Evolutionary conservation across 164 flowering plant genomes (phyloP), one percentile per base, ranked within the genome.

Genomic region (Vitis rupestris): DNA sequence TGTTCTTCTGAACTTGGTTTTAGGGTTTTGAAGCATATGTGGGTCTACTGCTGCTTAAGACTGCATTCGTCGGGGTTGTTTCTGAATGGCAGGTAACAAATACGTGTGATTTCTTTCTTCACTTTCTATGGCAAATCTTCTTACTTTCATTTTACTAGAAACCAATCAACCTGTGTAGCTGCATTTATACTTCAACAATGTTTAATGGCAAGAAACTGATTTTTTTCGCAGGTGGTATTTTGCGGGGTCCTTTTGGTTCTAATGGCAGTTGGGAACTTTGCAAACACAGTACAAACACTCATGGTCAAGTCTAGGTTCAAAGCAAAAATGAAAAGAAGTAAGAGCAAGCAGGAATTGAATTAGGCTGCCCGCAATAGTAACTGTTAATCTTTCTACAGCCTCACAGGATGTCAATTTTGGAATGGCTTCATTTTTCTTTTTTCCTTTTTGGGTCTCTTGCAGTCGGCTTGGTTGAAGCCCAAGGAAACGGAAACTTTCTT

Each of bases 11-110:
- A 27, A 48, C 54, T 53, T 76, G 63, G 11, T 79, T 71, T 65
- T 57, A 95, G 99, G 94, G 87, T 49, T 95, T 95, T 74, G 98
- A 95, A 82, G 99, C 97, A 74, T 93, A 90, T 73, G 84, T 93
- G 71, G 99, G 99, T 66, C 66, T 91, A 27, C 76, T 78, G 70
- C 78, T 95, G 73, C 90, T 95, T 63, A 80, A 63, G 78, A 91
- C 90, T 67, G 93, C 98, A 74, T 60, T 87, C 15, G 87, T 57
- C 61, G 92, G 94, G 37, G 87, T 81, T 68, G 88, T 72, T 60
- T 81, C 97, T 30, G 99, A 91, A 67, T 95, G 99, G 99, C 99
- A 93, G 97, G 99, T 85, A 80, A 70, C 65, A 55, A 9, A 51
- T 53, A 54, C 14, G 6, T 47, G 27, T 14, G 52, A 29, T 52